Conservation (phyloP, 805 yeast genomes). For the Saturnispora sanitii region DNA sequence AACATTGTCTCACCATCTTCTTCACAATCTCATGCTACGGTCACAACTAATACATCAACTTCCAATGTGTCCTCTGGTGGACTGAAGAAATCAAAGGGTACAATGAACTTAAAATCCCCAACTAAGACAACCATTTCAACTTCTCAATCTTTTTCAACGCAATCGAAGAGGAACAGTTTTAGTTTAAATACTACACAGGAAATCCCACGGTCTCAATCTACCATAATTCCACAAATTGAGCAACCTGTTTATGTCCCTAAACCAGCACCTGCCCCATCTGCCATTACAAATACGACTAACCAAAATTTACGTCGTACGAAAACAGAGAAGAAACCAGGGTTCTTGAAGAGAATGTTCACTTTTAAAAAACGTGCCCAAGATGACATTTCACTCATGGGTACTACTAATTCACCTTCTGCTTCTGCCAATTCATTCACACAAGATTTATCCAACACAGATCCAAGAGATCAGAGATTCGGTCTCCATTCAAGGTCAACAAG, state of each 20-base stretch:
- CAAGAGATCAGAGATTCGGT: too few relatives aligned
- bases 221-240: background rate
- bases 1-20: too few relatives aligned
- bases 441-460: background rate
- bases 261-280: background rate
- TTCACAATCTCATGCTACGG: too few relatives aligned
- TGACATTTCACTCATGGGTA: background rate
- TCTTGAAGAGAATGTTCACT: conserved; percentile 5
- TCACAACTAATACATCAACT: background rate
- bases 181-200: background rate
- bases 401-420: background rate
- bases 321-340: conserved; percentile 5
- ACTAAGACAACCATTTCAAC: background rate
- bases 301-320: background rate
- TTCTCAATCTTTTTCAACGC: background rate
- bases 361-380: conserved; percentile 2
- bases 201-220: background rate
- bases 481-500: background rate
- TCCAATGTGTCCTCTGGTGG: too few relatives aligned
- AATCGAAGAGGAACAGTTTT: background rate
- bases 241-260: background rate
- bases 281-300: background rate
- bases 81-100: too few relatives aligned
- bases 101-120: background rate
- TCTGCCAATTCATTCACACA: background rate